Base-by-base conservation (phyloP, 1,284 basidiomycete genomes). In the Papiliotrema nemorosa region DNA sequence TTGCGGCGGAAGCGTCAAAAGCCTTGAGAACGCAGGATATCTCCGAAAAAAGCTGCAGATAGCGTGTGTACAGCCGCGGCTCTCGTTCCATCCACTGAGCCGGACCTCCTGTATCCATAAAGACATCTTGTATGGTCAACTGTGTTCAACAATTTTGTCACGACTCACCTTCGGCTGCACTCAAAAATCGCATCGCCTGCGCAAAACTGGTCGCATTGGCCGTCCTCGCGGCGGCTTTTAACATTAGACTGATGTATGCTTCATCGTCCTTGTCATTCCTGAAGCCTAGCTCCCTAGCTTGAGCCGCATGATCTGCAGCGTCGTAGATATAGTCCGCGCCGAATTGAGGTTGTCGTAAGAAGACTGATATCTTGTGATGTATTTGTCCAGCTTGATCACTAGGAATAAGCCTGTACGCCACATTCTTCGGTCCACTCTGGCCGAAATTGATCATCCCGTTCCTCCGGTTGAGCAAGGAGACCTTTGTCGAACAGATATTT, bases 381-480 rank as follows among this genome's bases (percentile, higher is more conserved):
- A 58, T 52, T 2, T 21, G 22, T 1, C 58, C 52, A 2, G 38
- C 29, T n/a, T 64, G 50, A 1, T 53, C 50, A 3, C 24, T 0
- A 0, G 62, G 35, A 16, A 70, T 59, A 7, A 67, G 53, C 1
- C 47, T 47, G 26, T 64, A 58, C 2, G 71, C 68, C 1, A 69
- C 62, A 21, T 57, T 39, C 59, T 62, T 48, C 39, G 68, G 66
- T 1, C 67, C 60, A 44, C 70, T 67, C 47, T 74, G 70, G 0
- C 62, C 53, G 53, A 72, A 74, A 2, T 56, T 43, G 2, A 65
- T 59, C 5, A n/a, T 24, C 36, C 49, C 27, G 41, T 40, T 22
- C 2, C 48, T 31, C 5, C 56, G 26, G 0, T 49, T 39, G 3
- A 60, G 31, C 12, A 62, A n/a, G 1, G 50, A 46, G 1, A 63